These are phyloP conservation scores for Tinospora cordifolia DNA, from an alignment of 164 flowering plant species.

Conservation along the genomic window DNA sequence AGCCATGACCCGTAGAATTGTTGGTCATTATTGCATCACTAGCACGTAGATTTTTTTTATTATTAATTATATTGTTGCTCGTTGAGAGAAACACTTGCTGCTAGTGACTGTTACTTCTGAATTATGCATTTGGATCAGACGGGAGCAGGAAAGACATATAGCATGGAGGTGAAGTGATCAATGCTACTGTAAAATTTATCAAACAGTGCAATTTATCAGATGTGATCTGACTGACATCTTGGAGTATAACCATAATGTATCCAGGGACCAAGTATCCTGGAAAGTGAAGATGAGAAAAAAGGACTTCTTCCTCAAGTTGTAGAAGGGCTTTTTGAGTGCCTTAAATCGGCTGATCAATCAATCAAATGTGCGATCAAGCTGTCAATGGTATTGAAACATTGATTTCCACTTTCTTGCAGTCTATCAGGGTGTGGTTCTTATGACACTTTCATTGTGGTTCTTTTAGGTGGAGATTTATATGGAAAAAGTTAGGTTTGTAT, in stretches of 20 bases:
- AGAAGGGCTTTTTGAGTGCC: conserved; percentile 50
- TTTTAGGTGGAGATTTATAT: conserved; percentile 82
- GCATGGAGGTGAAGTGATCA: conserved; percentile 66
- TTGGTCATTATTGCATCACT: not conserved
- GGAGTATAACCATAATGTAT: conserved; percentile 4
- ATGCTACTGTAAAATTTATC: not conserved
- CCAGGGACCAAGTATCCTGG: conserved; percentile 61
- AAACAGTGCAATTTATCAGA: not conserved
- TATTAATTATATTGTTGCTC: not conserved
- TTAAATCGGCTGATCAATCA: conserved; percentile 31
- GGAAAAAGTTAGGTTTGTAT: conserved; percentile 86
- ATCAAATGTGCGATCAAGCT: conserved; percentile 47
- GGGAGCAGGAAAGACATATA: conserved; percentile 93
- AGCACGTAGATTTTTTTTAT: not conserved
- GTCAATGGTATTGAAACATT: conserved; percentile 56
- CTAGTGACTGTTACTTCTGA: conserved; percentile 6
- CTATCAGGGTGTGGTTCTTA: not conserved
- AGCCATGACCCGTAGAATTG: not conserved
- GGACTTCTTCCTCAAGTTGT: conserved; percentile 76
- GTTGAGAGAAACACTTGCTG: not conserved
- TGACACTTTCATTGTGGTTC: conserved; percentile 10
- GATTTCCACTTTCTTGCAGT: not conserved
- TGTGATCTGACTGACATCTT: not conserved
- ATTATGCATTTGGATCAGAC: conserved; percentile 43
- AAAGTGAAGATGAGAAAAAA: conserved; percentile 41